Evolutionary conservation across 805 yeast species (phyloP), one percentile per base, ranked within the genome.

Genomic region (Wickerhamomyces sydowiorum): DNA sequence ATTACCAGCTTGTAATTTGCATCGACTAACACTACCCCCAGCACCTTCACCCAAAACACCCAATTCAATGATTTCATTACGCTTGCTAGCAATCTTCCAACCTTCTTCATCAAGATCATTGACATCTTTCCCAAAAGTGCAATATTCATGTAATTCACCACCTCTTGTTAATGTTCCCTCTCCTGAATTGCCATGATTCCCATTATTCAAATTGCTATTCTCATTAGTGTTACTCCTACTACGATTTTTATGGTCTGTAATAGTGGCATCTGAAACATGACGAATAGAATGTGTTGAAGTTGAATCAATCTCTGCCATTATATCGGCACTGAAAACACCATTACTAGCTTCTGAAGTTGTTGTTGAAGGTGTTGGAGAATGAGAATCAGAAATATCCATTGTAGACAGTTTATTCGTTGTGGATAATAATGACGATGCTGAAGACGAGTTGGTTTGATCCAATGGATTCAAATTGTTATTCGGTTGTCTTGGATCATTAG

Each of bases 1-100:
- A 20, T 68, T 59, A 8, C 85, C 82, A 34, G 73, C 55, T 43
- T 66, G 68, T 40, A 91, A 67, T 43, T 67, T 67, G 61, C 98
- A 91, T 58, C 87, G 82, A 18, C 82, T 73, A 10, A 91, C 99
- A 10, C 86, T 74, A 1, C 98, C 99, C 14, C 96, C 96, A 28
- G 87, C 82, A 15, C 99, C 99, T 66, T 93, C 98, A 17, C 99
- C 99, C 19, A 91, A 62, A 23, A 77, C 72, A 18, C 80, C 80
- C 30, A 90, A 49, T 41, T 86, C 88, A 7, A 75, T 67, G 29
- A 93, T 86, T 36, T 78, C 75, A 38, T 77, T 76, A 23, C 68
- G 61, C 41, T 76, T 70, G 13, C 84, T 80, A 2, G 81, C 66
- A 4, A 61, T 52, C 49, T 77, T 74, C 96, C 97, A 90, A 39